Base-by-base conservation (phyloP, 352 stramenopile genomes). In the Globisporangium takayamanum region DNA sequence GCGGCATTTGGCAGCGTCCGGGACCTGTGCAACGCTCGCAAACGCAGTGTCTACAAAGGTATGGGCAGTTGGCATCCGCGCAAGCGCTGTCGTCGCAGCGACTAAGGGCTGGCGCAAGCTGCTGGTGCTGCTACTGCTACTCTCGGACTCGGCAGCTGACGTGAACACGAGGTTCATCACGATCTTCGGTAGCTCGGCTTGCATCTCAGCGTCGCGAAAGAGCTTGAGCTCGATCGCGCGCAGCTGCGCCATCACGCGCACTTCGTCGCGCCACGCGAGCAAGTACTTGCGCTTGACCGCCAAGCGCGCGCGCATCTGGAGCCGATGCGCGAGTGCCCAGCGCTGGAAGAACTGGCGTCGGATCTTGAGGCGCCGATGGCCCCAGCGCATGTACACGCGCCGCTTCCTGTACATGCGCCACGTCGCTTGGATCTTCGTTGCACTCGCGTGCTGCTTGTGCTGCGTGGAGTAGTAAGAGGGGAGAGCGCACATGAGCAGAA, bases 151-250 rank as follows among this genome's bases (percentile, higher is more conserved):
- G 28, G 52, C 47, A 10, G 72, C 71, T 0, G 70, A 74, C 5
- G 76, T 91, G 49, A 91, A 83, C 0, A 88, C 78, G n/a, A 92
- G 62, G 44, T 92, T 92, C 46, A 87, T 66, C 4, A 90, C 80
- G 59, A 90, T 59, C 0, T 67, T 73, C 3, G 80, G 76, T 18
- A 89, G 46, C 39, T 72, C 64, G 16, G 67, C 55, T 33, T 76
- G 69, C n/a, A 63, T 84, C 50, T 78, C 79, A 28, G 76, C 77
- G 33, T 84, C 67, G 28, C 67, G 72, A 25, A 87, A 88, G 37
- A 92, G 68, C 39, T 65, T 63, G 12, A 90, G 65, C 66, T 92
- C 82, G 56, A 90, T 75, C 25, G 69, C 59, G 1, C 70, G 82
- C 5, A 92, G 65, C 57, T 73, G 66, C 15, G 85, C 60, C 16